phyloP scores from a whole-genome alignment of 345 rosid genomes.

The Acer campestre region DNA sequence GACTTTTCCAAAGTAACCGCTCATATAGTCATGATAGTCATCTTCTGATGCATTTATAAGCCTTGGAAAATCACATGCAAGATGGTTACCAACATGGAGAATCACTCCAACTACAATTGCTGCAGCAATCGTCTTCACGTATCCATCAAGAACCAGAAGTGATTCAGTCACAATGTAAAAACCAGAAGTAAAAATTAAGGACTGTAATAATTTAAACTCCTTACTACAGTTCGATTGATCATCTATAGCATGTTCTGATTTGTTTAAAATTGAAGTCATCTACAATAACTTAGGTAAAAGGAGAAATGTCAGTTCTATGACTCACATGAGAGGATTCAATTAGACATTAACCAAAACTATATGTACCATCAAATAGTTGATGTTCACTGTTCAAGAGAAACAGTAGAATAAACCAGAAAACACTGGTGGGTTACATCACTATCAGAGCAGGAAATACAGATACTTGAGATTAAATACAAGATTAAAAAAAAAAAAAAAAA shows the following conservation, averaged over 20 bases:
- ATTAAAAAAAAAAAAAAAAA: neutral
- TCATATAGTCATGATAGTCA: conserved; percentile 32
- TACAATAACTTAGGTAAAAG: neutral
- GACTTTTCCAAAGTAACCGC: conserved; percentile 52
- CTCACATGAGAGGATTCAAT: neutral
- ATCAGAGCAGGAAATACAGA: neutral
- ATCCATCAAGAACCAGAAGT: neutral
- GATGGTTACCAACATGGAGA: conserved; percentile 81
- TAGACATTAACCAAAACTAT: neutral
- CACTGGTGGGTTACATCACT: neutral
- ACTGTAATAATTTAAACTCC: neutral
- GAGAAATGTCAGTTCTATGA: neutral
- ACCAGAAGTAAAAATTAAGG: too few relatives aligned
- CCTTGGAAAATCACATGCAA: conserved; percentile 91
- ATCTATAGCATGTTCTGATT: neutral
- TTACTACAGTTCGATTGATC: neutral
- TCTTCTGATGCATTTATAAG: conserved; percentile 37
- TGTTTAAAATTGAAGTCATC: neutral
- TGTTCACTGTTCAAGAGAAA: neutral
- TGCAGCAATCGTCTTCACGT: conserved; percentile 82
- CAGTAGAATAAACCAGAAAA: neutral
- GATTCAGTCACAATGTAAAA: neutral
- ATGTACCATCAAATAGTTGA: neutral
- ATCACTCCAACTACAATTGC: conserved; percentile 81
- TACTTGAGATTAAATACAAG: neutral